Percentiles rank a stretch among this genome's conserved stretches.
phyloP scores from a whole-genome alignment of 257 asterid genomes.

The Perilla frutescens region DNA sequence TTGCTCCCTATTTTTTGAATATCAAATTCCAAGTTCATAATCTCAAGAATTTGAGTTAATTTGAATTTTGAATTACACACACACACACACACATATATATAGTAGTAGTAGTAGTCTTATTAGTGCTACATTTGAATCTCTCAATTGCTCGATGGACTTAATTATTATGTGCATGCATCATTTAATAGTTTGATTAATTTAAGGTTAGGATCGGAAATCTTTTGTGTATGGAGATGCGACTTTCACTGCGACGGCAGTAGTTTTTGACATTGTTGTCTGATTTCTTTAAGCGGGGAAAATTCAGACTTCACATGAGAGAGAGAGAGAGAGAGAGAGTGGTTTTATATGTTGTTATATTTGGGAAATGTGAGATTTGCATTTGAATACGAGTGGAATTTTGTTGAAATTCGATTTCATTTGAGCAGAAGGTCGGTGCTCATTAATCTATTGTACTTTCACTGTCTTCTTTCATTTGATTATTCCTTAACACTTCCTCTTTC shows the following conservation, averaged over 20 bases:
- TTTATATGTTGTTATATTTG: conserved; percentile 15
- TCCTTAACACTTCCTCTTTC: background rate
- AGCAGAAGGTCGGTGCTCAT: conserved; percentile 52
- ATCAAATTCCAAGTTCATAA: too few relatives aligned
- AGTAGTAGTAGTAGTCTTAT: too few relatives aligned
- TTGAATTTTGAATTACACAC: background rate
- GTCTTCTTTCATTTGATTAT: conserved; percentile 6
- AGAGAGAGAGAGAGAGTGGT: background rate
- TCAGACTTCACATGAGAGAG: conserved; percentile 18
- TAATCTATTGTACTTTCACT: conserved; percentile 34
- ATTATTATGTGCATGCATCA: too few relatives aligned
- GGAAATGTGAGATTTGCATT: conserved; percentile 47
- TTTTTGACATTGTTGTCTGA: conserved; percentile 31
- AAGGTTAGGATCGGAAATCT: background rate
- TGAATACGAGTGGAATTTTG: conserved; percentile 37
- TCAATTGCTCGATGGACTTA: too few relatives aligned
- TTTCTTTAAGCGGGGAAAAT: conserved; percentile 28
- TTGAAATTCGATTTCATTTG: conserved; percentile 46
- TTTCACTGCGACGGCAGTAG: conserved; percentile 32
- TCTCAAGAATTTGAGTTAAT: background rate
- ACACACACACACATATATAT: too few relatives aligned
- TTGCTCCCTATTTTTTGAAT: too few relatives aligned
- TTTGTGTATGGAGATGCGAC: conserved; percentile 42
- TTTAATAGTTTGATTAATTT: too few relatives aligned
- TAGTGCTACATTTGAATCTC: too few relatives aligned